Conservation (phyloP, 108 stramenopile genomes). For the Pseudonitzschia pungens region DNA sequence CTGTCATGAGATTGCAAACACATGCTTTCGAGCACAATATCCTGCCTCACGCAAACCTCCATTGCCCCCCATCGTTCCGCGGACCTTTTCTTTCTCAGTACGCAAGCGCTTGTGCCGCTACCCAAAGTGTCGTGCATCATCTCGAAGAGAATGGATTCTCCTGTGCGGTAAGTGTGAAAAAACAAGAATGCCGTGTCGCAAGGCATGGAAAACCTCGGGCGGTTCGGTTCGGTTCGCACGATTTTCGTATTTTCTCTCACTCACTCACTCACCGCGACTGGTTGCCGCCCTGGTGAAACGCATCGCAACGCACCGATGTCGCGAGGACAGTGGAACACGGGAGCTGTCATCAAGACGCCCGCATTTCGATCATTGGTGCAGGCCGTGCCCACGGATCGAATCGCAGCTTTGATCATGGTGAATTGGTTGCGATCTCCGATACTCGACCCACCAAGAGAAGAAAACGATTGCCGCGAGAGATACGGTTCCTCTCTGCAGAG, state of each 20-base stretch:
- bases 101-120: slow-evolving; percentile 68
- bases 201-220: no score
- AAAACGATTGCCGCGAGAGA: no score
- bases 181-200: no score
- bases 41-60: background rate
- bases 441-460: no score
- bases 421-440: slow-evolving; percentile 32
- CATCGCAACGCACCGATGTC: background rate
- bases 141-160: slow-evolving; percentile 69
- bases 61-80: background rate
- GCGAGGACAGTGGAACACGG: slow-evolving; percentile 63
- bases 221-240: no score
- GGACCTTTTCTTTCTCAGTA: slow-evolving; percentile 32
- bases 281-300: no score
- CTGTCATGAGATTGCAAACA: no score
- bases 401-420: slow-evolving; percentile 75
- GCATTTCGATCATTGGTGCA: slow-evolving; percentile 68
- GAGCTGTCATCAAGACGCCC: slow-evolving; percentile 58
- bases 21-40: background rate
- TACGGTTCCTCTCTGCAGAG: no score
- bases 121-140: slow-evolving; percentile 66
- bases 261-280: no score
- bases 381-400: slow-evolving; percentile 48
- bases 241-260: no score
- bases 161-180: slow-evolving; percentile 16